Percentiles rank a stretch among this genome's conserved stretches.
Conservation (phyloP, 352 stramenopile species). For the Globisporangium polare region DNA sequence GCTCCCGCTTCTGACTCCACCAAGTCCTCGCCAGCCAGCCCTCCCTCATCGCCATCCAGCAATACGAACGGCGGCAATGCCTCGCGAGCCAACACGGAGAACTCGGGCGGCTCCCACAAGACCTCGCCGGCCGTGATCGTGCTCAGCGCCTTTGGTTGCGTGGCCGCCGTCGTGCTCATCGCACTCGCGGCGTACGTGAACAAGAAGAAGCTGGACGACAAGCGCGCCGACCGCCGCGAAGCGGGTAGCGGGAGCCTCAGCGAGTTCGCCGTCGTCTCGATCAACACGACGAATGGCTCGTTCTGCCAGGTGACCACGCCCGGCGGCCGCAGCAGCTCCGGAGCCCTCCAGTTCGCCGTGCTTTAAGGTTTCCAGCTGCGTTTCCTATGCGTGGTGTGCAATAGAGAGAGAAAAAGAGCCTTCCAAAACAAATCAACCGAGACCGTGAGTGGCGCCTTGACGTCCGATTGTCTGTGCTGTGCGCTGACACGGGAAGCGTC, state of each 20-base stretch:
- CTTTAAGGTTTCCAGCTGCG: neutral
- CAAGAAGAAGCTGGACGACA: constrained; percentile 20
- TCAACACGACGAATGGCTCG: constrained; percentile 15
- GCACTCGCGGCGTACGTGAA: constrained; percentile 26
- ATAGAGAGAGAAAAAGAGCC: neutral
- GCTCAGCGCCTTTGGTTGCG: constrained; percentile 20
- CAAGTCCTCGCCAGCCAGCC: neutral
- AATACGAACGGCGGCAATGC: constrained; percentile 4
- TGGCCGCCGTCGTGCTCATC: constrained; percentile 22
- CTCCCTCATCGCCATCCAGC: constrained; percentile 1
- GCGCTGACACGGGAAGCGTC: too few relatives aligned
- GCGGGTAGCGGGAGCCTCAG: constrained; percentile 4
- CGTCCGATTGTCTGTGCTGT: neutral
- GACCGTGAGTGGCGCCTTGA: neutral
- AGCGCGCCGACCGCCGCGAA: constrained; percentile 14
- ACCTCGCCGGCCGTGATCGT: constrained; percentile 28
- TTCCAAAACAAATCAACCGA: neutral
- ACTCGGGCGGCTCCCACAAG: neutral
- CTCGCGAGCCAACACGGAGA: constrained; percentile 11
- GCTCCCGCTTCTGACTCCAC: neutral
- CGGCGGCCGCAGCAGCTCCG: neutral
- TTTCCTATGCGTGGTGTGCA: neutral
- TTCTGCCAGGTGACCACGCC: constrained; percentile 26
- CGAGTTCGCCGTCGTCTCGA: constrained; percentile 7
- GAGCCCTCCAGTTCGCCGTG: neutral